These are phyloP conservation scores for Termitomyces bulborhizus DNA, from an alignment of 768 basidiomycete species.

Conservation along the genomic window DNA sequence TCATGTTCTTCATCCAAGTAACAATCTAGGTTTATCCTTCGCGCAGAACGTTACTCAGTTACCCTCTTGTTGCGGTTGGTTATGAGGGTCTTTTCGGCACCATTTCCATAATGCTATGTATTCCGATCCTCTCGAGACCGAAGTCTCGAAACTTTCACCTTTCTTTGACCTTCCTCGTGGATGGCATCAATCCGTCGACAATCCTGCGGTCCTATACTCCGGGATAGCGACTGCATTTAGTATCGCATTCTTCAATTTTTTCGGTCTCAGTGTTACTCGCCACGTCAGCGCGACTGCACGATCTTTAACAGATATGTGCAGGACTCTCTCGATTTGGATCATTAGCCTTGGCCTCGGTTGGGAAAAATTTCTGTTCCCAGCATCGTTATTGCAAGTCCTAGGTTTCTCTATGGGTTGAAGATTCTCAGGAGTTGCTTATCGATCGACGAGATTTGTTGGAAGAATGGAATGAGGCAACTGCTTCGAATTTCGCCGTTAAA, in stretches of 20 bases:
- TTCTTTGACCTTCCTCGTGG: constrained; percentile 89
- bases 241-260: constrained; percentile 84
- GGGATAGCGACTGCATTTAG: constrained; percentile 66
- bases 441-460: too few species aligned
- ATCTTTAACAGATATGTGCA: constrained; percentile 87
- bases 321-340: constrained; percentile 95
- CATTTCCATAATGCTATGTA: constrained; percentile 66
- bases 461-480: too few species aligned
- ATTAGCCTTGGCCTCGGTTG: constrained; percentile 84
- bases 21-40: too few species aligned
- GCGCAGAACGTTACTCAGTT: constrained; percentile 61
- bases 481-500: too few species aligned
- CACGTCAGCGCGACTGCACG: constrained; percentile 91
- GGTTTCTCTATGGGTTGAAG: too few species aligned
- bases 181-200: constrained; percentile 81
- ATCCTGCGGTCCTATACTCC: constrained; percentile 62
- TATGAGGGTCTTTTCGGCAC: constrained; percentile 91
- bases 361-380: constrained; percentile 80
- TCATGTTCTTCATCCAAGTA: background rate
- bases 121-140: constrained; percentile 73
- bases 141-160: constrained; percentile 55
- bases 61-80: constrained; percentile 89
- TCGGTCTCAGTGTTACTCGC: constrained; percentile 83
- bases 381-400: constrained; percentile 71
- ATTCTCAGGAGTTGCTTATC: too few species aligned